A percentile compares a stretch with the other conserved stretches of the same genome.
Evolutionary conservation across 345 rosid species (phyloP).

Genomic region (Zanthoxylum bungeanum): DNA sequence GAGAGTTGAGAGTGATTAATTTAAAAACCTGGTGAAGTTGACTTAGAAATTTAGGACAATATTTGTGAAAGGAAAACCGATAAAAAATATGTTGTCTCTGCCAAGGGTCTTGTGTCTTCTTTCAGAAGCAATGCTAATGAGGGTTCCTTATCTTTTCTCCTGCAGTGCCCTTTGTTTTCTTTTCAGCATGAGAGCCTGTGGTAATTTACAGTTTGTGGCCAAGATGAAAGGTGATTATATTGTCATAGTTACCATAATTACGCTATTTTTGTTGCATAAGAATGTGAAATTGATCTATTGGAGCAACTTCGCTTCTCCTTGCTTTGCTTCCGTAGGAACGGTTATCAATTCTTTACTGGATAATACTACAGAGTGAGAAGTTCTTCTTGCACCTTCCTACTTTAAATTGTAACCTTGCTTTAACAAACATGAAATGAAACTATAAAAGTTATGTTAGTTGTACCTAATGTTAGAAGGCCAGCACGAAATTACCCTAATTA

Average conservation of each 20-base stretch:
- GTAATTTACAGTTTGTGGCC: constrained; percentile 15
- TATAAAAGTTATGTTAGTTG: not conserved
- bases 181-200: constrained; percentile 40
- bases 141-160: constrained; percentile 9
- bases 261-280: not conserved
- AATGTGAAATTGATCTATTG: not conserved
- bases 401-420: not conserved
- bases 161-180: constrained; percentile 60
- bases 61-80: not conserved
- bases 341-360: not conserved
- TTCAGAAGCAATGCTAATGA: not conserved
- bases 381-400: not conserved
- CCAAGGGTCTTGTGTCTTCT: not conserved
- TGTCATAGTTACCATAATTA: not conserved
- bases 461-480: not conserved
- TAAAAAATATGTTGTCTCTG: not conserved
- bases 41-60: not conserved
- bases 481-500: not conserved
- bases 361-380: not conserved
- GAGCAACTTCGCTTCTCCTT: not conserved
- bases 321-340: not conserved
- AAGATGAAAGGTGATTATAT: constrained; percentile 18
- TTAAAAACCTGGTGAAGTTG: not conserved
- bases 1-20: not conserved
- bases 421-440: not conserved